Conservation (phyloP, 306 rosid species). For the Lupinus albus region DNA sequence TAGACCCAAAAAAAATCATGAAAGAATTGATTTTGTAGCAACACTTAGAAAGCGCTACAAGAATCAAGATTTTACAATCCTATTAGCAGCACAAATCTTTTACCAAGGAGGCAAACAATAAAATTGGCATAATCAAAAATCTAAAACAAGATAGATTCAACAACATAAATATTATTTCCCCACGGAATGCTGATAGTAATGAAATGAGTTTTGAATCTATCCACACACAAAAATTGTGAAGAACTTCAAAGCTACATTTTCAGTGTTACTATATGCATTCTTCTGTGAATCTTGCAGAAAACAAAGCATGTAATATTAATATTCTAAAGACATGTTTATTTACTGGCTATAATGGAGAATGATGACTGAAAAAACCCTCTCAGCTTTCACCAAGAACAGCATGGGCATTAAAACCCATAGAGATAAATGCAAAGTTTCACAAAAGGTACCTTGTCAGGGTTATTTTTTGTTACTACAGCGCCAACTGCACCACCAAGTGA, state of each 20-base stretch:
- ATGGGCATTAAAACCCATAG: background rate
- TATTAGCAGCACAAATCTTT: slow-evolving; percentile 9
- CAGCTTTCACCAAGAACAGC: slow-evolving; percentile 21
- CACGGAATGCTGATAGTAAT: slow-evolving; percentile 12
- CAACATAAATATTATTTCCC: slow-evolving; percentile 7
- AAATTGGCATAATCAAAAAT: background rate
- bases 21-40: slow-evolving; percentile 22
- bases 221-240: slow-evolving; percentile 21
- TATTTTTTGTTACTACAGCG: slow-evolving; percentile 75
- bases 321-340: slow-evolving; percentile 15
- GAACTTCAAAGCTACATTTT: slow-evolving; percentile 16
- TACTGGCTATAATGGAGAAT: background rate
- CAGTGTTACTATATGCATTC: slow-evolving; percentile 1
- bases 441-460: slow-evolving; percentile 84
- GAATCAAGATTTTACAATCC: slow-evolving; percentile 10
- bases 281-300: slow-evolving; percentile 28
- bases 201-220: slow-evolving; percentile 26
- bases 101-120: background rate
- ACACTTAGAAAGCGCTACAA: slow-evolving; percentile 14
- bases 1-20: background rate
- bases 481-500: slow-evolving; percentile 99
- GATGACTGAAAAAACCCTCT: slow-evolving; percentile 16
- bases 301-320: slow-evolving; percentile 8
- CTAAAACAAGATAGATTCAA: slow-evolving; percentile 20
- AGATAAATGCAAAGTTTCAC: slow-evolving; percentile 8